A percentile compares a stretch with the other conserved stretches of the same genome.
phyloP scores from a whole-genome alignment of 176 grass and related monocot genomes.

The Raddia distichophylla region DNA sequence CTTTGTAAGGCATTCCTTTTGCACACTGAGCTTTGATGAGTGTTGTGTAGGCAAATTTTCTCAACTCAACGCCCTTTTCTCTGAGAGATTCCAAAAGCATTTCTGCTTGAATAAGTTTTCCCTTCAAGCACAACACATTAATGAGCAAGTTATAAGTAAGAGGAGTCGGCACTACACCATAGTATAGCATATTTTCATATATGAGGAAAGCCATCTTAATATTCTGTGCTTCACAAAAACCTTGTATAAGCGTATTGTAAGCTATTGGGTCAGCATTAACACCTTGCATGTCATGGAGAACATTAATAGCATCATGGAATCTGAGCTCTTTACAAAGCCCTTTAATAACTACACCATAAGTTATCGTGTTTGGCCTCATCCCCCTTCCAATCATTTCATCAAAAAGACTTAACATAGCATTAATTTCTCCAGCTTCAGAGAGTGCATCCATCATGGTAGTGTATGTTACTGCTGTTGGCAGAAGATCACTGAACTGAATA shows the following conservation, averaged over 20 bases:
- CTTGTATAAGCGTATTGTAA: slow-evolving; percentile 86
- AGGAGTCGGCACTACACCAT: slow-evolving; percentile 48
- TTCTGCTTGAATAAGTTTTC: slow-evolving; percentile 69
- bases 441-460: slow-evolving; percentile 88
- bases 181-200: slow-evolving; percentile 55
- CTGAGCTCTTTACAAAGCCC: slow-evolving; percentile 74
- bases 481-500: slow-evolving; percentile 51
- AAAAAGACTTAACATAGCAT: slow-evolving; percentile 52
- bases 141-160: slow-evolving; percentile 86
- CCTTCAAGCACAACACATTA: slow-evolving; percentile 65
- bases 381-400: slow-evolving; percentile 70
- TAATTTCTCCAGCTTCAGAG: slow-evolving; percentile 56
- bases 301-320: slow-evolving; percentile 59
- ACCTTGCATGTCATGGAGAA: slow-evolving; percentile 67
- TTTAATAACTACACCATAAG: slow-evolving; percentile 83
- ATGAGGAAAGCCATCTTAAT: slow-evolving; percentile 54
- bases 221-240: slow-evolving; percentile 57
- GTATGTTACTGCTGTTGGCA: slow-evolving; percentile 75
- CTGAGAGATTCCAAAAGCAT: slow-evolving; percentile 56
- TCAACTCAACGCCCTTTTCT: slow-evolving; percentile 54
- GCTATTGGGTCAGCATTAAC: slow-evolving; percentile 61
- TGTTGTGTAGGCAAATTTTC: slow-evolving; percentile 82
- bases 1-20: slow-evolving; percentile 60
- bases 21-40: slow-evolving; percentile 83
- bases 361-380: slow-evolving; percentile 63